Evolutionary conservation across 2,329 filamentous ascomycete species (phyloP).

Genomic region (Fusarium heterosporum): DNA sequence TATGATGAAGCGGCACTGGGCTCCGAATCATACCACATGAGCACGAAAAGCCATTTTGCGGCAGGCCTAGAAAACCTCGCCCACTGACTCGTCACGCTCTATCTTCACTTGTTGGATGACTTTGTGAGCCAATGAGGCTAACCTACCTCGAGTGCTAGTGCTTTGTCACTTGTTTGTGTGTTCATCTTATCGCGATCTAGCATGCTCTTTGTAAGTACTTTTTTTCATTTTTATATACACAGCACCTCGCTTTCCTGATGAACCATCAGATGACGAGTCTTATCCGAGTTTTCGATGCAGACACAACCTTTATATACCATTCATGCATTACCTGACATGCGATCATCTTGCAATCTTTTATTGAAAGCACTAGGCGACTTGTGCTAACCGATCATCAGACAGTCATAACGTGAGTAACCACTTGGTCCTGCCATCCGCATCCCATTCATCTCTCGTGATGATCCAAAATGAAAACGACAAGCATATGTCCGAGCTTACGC

Average conservation of each 20-base stretch:
- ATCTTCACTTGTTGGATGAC: constrained; percentile 17
- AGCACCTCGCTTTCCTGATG: constrained; percentile 53
- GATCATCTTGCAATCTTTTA: constrained; percentile 12
- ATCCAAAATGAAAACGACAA: constrained; percentile 89
- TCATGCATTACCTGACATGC: constrained; percentile 72
- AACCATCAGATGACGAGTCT: constrained; percentile 79
- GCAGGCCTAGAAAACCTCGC: constrained; percentile 99
- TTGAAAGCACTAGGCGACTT: constrained; percentile 19
- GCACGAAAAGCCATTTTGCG: constrained; percentile 88
- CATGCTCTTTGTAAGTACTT: constrained; percentile 30
- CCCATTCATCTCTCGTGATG: constrained; percentile 71
- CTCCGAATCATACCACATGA: constrained; percentile 81
- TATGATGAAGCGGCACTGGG: constrained; percentile 97
- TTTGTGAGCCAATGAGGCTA: constrained; percentile 35
- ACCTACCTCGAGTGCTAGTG: constrained; percentile 38
- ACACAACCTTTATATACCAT: constrained; percentile 75
- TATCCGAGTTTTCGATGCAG: constrained; percentile 79
- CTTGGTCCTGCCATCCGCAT: constrained; percentile 17
- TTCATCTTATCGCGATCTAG: not conserved
- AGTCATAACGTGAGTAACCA: constrained; percentile 44
- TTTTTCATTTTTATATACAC: constrained; percentile 9
- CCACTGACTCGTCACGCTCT: constrained; percentile 75
- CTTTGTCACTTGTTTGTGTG: not conserved
- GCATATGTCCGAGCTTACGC: constrained; percentile 92
- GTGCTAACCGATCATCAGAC: constrained; percentile 39